phyloP scores from a whole-genome alignment of 208 protist species.

The Phytomonas francai region DNA sequence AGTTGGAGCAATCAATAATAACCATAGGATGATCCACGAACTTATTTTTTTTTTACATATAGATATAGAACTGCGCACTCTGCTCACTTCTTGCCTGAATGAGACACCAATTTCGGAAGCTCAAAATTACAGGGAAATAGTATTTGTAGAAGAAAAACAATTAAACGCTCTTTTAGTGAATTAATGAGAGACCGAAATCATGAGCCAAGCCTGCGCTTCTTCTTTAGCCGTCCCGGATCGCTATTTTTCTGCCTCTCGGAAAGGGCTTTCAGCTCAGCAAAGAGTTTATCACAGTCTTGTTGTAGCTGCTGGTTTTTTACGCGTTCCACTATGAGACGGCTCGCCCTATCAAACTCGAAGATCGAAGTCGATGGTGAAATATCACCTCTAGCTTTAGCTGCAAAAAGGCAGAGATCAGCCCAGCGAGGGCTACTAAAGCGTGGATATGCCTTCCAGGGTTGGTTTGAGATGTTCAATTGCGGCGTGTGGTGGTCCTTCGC shows the following conservation, averaged over 20 bases:
- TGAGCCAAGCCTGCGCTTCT: slow-evolving; percentile 6
- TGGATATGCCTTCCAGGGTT: neutral
- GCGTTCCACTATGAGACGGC: slow-evolving; percentile 15
- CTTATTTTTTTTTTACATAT: slow-evolving; percentile 10
- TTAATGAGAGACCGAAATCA: slow-evolving; percentile 8
- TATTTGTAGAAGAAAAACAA: neutral
- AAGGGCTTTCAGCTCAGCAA: slow-evolving; percentile 23
- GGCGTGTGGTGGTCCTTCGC: neutral
- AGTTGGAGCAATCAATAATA: neutral
- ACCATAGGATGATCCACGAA: neutral
- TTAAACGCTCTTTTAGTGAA: slow-evolving; percentile 9
- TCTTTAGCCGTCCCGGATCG: slow-evolving; percentile 2
- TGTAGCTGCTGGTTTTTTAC: slow-evolving; percentile 31
- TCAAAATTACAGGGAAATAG: slow-evolving; percentile 1
- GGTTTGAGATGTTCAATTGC: neutral
- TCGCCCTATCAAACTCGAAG: neutral
- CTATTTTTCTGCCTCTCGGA: neutral
- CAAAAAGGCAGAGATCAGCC: neutral
- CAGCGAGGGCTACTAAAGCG: neutral
- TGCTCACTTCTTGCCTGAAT: slow-evolving; percentile 3
- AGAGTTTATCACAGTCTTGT: slow-evolving; percentile 52
- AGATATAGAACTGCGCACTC: neutral
- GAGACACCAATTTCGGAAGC: neutral
- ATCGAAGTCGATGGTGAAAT: neutral
- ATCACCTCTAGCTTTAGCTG: neutral